Evolutionary conservation across 495 filamentous ascomycete species (phyloP).

Genomic region (Platismatia glauca): DNA sequence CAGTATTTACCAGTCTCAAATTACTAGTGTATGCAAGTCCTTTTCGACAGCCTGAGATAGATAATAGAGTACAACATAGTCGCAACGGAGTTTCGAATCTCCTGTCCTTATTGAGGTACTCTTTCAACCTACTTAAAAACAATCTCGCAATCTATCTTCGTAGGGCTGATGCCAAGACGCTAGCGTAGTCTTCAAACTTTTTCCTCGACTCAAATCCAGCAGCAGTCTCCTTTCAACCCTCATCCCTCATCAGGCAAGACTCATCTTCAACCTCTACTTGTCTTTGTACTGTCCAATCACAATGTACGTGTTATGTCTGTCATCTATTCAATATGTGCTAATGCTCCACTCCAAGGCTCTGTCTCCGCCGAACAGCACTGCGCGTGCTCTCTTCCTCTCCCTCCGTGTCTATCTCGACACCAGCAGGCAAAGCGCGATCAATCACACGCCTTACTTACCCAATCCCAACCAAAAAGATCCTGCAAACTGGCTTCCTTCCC

Average conservation of each 20-base stretch:
- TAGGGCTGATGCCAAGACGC: constrained; percentile 5
- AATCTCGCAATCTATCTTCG: background rate
- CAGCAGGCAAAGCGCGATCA: constrained; percentile 36
- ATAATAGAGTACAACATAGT: too few relatives aligned
- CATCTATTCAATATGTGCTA: background rate
- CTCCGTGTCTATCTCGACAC: constrained; percentile 36
- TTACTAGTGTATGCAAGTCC: too few relatives aligned
- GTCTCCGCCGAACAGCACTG: constrained; percentile 27
- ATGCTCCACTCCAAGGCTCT: constrained; percentile 29
- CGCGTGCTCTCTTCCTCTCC: constrained; percentile 47
- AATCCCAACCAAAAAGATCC: constrained; percentile 22
- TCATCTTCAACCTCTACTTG: background rate
- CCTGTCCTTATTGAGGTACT: too few relatives aligned
- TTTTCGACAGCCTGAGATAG: too few relatives aligned
- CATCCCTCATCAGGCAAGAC: background rate
- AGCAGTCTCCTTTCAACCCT: background rate
- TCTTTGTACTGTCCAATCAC: background rate
- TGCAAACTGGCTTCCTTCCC: constrained; percentile 21
- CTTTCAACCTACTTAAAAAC: background rate
- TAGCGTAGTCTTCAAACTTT: too few relatives aligned
- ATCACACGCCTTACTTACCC: constrained; percentile 29
- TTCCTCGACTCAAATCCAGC: constrained; percentile 5
- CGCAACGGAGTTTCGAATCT: background rate
- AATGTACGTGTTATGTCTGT: constrained; percentile 5
- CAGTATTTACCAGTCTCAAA: too few relatives aligned